Conservation (phyloP, 2,329 filamentous ascomycete genomes). For the Sclerotiophoma versabilis region DNA sequence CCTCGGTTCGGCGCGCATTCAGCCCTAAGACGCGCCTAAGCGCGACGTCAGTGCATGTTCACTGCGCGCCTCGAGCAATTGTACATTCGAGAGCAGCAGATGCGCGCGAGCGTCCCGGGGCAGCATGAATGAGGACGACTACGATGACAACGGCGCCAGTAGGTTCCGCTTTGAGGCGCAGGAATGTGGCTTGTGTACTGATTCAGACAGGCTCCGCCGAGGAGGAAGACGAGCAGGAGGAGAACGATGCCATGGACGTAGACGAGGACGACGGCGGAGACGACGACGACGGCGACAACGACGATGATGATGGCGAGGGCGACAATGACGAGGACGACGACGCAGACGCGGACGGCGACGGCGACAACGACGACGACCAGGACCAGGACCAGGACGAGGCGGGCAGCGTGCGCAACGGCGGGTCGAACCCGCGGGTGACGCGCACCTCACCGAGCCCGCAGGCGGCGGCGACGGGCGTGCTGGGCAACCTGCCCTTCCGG, state of each 20-base stretch:
- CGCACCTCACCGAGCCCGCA: constrained; percentile 58
- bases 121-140: constrained; percentile 56
- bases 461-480: constrained; percentile 37
- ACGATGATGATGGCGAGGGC: constrained; percentile 52
- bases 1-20: constrained; percentile 4
- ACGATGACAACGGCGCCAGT: constrained; percentile 52
- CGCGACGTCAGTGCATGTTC: constrained; percentile 8
- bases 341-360: constrained; percentile 51
- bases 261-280: constrained; percentile 53
- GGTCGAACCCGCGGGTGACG: constrained; percentile 57
- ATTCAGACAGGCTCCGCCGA: constrained; percentile 33
- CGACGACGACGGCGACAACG: constrained; percentile 52
- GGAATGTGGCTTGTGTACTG: constrained; percentile 2
- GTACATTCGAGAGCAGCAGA: constrained; percentile 1
- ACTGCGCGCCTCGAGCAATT: constrained; percentile 1
- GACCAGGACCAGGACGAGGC: constrained; percentile 55
- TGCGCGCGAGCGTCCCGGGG: constrained; percentile 19
- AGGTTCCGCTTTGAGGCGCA: constrained; percentile 13
- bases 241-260: constrained; percentile 54
- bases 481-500: constrained; percentile 56
- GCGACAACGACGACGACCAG: constrained; percentile 51
- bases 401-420: too few relatives aligned
- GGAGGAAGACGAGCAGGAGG: constrained; percentile 41
- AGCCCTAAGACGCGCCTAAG: constrained; percentile 16
- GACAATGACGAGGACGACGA: constrained; percentile 53